These are phyloP conservation scores for Penicillium ochrochloron DNA, from an alignment of 495 filamentous ascomycete genomes.

Conservation along the genomic window DNA sequence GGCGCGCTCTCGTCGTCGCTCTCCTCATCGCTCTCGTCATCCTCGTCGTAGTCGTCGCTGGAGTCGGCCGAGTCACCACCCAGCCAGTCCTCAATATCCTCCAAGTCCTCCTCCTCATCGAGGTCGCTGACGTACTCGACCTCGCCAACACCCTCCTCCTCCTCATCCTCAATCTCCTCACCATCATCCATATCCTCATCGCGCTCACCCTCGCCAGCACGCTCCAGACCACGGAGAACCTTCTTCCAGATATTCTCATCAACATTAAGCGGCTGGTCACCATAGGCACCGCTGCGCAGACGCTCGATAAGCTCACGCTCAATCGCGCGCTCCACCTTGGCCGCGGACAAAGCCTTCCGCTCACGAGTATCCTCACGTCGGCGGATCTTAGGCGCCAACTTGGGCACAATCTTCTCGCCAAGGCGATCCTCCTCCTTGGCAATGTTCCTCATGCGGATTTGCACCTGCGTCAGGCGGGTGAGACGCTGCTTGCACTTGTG, in stretches of 20 bases:
- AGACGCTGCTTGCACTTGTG: constrained; percentile 99
- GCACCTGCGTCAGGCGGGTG: constrained; percentile 91
- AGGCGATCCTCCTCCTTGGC: constrained; percentile 86
- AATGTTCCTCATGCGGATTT: constrained; percentile 80
- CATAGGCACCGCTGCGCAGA: constrained; percentile 90
- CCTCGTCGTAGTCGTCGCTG: constrained; percentile 55
- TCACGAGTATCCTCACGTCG: constrained; percentile 88
- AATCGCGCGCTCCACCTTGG: constrained; percentile 94
- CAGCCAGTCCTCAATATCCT: constrained; percentile 77
- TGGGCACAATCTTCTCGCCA: constrained; percentile 88
- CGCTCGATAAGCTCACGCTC: constrained; percentile 95
- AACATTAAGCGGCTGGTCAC: constrained; percentile 90
- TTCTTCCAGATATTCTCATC: constrained; percentile 97
- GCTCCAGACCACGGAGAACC: constrained; percentile 88
- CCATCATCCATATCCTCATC: constrained; percentile 93
- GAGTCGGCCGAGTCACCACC: constrained; percentile 63
- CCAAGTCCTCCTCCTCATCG: constrained; percentile 68
- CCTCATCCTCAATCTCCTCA: constrained; percentile 72
- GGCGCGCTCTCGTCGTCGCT: constrained; percentile 48
- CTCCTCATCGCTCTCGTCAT: constrained; percentile 56
- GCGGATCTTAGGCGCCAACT: constrained; percentile 89
- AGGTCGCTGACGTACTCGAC: constrained; percentile 86
- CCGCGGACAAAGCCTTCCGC: constrained; percentile 89
- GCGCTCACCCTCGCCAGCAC: constrained; percentile 77
- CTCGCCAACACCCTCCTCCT: constrained; percentile 73